Percentiles rank a stretch among this genome's conserved stretches.
Evolutionary conservation across 768 basidiomycete genomes (phyloP).

Genomic region (Tephrocybe rancida): DNA sequence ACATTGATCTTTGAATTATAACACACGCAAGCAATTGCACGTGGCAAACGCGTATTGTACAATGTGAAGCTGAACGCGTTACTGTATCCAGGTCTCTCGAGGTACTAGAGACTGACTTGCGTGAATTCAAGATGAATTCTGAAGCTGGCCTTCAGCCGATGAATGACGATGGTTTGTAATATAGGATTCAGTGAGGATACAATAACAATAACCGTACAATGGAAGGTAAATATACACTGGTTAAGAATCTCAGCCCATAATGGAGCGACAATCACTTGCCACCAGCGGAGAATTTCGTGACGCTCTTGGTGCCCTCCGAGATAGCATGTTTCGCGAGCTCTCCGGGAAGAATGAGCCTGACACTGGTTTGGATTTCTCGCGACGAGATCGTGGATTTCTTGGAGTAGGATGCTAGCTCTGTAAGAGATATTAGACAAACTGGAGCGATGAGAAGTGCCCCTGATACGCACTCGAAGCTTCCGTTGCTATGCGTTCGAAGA

Average conservation of each 20-base stretch:
- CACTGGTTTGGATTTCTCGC: constrained; percentile 86
- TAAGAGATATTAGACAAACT: constrained; percentile 47
- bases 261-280: constrained; percentile 34
- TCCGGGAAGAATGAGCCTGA: constrained; percentile 82
- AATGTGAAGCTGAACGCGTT: too few relatives aligned
- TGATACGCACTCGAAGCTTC: constrained; percentile 64
- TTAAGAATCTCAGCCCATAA: not conserved
- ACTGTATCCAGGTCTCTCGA: too few relatives aligned
- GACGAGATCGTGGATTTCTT: constrained; percentile 94
- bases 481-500: constrained; percentile 79
- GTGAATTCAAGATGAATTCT: too few relatives aligned
- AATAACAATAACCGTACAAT: constrained; percentile 17
- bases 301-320: constrained; percentile 60
- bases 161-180: too few relatives aligned
- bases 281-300: constrained; percentile 52
- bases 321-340: constrained; percentile 89
- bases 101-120: too few relatives aligned
- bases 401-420: constrained; percentile 84
- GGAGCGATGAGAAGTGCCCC: constrained; percentile 22
- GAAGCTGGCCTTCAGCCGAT: too few relatives aligned
- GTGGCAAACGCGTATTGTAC: not conserved
- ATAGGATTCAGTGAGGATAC: constrained; percentile 14
- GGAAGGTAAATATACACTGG: constrained; percentile 11
- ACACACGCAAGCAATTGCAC: constrained; percentile 9
- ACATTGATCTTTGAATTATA: not conserved